A percentile compares a stretch with the other conserved stretches of the same genome.
Conservation (phyloP, 306 rosid genomes). For the Abrus precatorius region DNA sequence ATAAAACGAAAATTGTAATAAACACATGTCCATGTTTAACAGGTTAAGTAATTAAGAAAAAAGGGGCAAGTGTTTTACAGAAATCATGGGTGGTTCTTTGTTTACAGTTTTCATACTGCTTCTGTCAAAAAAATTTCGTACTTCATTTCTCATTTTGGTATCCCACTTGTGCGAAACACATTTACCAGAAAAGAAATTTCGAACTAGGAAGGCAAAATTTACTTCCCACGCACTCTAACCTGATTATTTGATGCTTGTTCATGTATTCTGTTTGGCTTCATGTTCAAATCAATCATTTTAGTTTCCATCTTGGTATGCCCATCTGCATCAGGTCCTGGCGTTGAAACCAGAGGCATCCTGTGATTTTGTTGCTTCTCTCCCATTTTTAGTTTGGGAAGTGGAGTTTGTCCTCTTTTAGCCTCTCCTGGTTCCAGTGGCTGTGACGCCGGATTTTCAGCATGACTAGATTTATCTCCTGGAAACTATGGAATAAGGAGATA, state of each 20-base stretch:
- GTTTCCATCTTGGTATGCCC: conserved; percentile 73
- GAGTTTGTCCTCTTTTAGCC: conserved; percentile 62
- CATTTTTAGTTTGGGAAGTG: conserved; percentile 56
- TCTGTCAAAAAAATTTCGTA: too few relatives aligned
- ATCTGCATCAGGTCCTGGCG: conserved; percentile 64
- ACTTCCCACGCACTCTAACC: conserved; percentile 58
- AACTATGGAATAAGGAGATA: conserved; percentile 65
- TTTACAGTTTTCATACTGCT: too few relatives aligned
- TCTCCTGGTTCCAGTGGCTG: conserved; percentile 66
- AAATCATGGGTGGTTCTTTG: too few relatives aligned
- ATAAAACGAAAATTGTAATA: too few relatives aligned
- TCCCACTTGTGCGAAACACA: conserved; percentile 23
- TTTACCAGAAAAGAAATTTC: conserved; percentile 7
- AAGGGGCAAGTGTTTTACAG: too few relatives aligned
- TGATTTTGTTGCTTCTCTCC: conserved; percentile 80
- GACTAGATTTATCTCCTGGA: conserved; percentile 88
- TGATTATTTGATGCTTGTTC: conserved; percentile 88
- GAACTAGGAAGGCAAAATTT: conserved; percentile 4
- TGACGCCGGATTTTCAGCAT: conserved; percentile 53
- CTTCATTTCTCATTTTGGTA: neutral
- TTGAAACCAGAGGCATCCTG: conserved; percentile 55
- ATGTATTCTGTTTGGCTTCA: conserved; percentile 87
- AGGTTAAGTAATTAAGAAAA: too few relatives aligned
- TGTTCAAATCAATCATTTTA: conserved; percentile 93
- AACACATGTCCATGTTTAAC: too few relatives aligned